A percentile compares a stretch with the other conserved stretches of the same genome.
Evolutionary conservation across 345 rosid species (phyloP).

Genomic region (Brassica cretica): DNA sequence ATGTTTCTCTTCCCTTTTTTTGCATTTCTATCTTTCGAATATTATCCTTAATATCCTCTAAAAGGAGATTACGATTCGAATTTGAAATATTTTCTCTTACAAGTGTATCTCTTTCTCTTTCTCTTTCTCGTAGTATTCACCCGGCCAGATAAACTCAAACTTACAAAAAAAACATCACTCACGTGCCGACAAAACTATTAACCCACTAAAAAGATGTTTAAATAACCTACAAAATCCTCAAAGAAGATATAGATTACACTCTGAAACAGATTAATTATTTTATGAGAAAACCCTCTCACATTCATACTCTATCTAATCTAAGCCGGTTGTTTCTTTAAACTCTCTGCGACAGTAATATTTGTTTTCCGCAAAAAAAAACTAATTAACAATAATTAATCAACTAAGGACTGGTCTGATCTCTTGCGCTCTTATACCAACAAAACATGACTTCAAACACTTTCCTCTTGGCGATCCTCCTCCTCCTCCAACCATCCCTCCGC

Average conservation of each 20-base stretch:
- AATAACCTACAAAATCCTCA: slow-evolving; percentile 1
- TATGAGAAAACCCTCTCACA: neutral
- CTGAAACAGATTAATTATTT: neutral
- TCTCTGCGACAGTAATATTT: neutral
- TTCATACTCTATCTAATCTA: neutral
- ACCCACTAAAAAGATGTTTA: neutral
- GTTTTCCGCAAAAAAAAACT: slow-evolving; percentile 15
- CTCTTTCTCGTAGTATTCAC: neutral
- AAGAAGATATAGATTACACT: slow-evolving; percentile 1
- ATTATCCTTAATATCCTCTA: neutral
- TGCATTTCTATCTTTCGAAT: slow-evolving; percentile 8
- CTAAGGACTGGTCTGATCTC: slow-evolving; percentile 41
- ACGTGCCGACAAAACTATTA: slow-evolving; percentile 5
- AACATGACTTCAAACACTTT: slow-evolving; percentile 42
- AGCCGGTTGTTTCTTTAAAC: slow-evolving; percentile 19
- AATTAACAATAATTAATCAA: slow-evolving; percentile 21
- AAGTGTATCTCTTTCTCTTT: slow-evolving; percentile 22
- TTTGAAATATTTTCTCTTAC: neutral
- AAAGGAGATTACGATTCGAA: slow-evolving; percentile 11
- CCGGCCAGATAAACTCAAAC: slow-evolving; percentile 10
- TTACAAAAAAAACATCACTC: neutral
- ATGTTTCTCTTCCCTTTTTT: slow-evolving; percentile 8
- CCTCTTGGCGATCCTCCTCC: slow-evolving; percentile 46
- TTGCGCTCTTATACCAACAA: slow-evolving; percentile 33
- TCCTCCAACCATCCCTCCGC: slow-evolving; percentile 29